Evolutionary conservation across 805 yeast genomes (phyloP), one percentile per base, ranked within the genome.

Genomic region (Kodamaea lidongshanica): DNA sequence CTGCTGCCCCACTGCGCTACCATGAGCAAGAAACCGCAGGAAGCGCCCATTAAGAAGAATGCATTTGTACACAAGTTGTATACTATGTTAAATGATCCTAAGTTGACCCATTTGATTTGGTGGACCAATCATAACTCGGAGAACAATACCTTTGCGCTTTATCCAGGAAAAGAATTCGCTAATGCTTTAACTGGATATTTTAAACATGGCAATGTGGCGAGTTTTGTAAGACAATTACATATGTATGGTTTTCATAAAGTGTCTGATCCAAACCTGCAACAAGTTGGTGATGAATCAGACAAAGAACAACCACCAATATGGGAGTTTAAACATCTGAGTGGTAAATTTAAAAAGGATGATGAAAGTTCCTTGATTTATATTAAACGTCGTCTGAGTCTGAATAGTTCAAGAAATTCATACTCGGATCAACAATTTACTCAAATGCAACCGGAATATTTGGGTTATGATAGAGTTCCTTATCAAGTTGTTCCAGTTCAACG

Each of bases 241-340:
- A 89, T 88, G 96, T 87, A 87, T 53, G 96, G 96, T 1, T 87
- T 88, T 61, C 96, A 88, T 56, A 87, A 88, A 58, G 78, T 82
- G 6, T 72, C 61, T 38, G 77, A 72, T 37, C 65, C 64, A 11
- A 36, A 32, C 31, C 29, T 23, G 28, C 32, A 32, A 9, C 35
- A 29, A 15, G n/a, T 23, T 23, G 31, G 24, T 25, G 27, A 25
- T n/a, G 27, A 20, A n/a, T n/a, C n/a, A 19, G 46, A 40, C 30
- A 46, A 46, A 24, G 55, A 50, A 23, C 18, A 35, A 16, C 44
- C 55, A 5, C 60, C 66, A 7, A 56, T 72, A 4, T 73, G 78
- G 78, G 78, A 72, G 44, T 73, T 73, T 50, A 67, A 72, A 37
- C 79, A 73, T 39, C 54, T 65, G 26, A 52, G 63, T 24, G 77